phyloP scores from a whole-genome alignment of 768 basidiomycete species.

The Wakefieldia striispora region DNA sequence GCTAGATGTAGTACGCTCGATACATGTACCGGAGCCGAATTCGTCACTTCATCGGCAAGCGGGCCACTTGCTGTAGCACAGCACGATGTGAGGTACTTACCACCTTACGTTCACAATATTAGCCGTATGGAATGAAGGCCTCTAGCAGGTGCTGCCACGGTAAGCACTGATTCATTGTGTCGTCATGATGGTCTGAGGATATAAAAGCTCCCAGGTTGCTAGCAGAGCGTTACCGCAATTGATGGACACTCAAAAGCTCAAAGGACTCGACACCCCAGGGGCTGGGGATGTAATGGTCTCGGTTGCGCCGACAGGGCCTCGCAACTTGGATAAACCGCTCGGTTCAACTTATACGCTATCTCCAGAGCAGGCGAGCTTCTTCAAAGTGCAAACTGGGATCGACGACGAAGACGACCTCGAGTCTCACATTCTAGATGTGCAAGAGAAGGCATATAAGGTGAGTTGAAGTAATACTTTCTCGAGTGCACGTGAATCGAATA shows the following conservation, averaged over 20 bases:
- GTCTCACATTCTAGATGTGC: constrained; percentile 31
- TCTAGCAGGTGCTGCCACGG: too few species aligned
- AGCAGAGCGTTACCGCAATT: neutral
- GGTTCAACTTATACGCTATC: neutral
- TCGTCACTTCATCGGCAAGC: too few species aligned
- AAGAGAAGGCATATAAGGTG: constrained; percentile 31
- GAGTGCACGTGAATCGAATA: neutral
- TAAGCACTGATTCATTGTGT: too few species aligned
- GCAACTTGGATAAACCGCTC: neutral
- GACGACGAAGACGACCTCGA: constrained; percentile 25
- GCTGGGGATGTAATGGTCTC: constrained; percentile 12
- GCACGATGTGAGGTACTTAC: too few species aligned
- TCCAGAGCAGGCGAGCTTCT: constrained; percentile 20
- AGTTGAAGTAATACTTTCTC: neutral
- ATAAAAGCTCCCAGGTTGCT: too few species aligned
- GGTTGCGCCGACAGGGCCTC: neutral
- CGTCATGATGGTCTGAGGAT: too few species aligned
- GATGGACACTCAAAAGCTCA: neutral
- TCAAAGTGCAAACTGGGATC: constrained; percentile 31
- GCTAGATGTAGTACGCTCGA: too few species aligned
- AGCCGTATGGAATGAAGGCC: too few species aligned
- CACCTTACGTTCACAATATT: too few species aligned
- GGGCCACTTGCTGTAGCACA: too few species aligned
- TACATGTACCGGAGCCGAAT: too few species aligned
- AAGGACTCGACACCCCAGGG: neutral